Evolutionary conservation across 2,329 filamentous ascomycete species (phyloP).

Genomic region (Fusarium protoensiforme): DNA sequence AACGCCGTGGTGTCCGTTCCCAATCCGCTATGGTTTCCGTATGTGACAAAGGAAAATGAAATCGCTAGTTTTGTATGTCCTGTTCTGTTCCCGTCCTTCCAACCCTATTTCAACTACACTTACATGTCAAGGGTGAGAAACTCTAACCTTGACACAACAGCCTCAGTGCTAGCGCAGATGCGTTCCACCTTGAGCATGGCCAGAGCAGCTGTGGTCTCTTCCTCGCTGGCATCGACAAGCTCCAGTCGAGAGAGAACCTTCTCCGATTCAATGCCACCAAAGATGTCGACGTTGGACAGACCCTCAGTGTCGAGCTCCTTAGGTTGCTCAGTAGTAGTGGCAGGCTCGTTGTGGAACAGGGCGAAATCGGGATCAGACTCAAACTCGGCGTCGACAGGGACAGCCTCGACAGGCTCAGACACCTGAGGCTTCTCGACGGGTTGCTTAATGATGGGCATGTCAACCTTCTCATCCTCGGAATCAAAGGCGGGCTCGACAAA

Average conservation of each 20-base stretch:
- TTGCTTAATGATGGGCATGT: conserved; percentile 64
- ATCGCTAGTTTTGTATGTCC: conserved; percentile 38
- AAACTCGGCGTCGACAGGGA: conserved; percentile 63
- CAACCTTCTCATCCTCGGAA: conserved; percentile 65
- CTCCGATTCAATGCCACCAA: conserved; percentile 68
- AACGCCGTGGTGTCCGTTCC: conserved; percentile 37
- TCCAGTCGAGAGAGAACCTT: conserved; percentile 73
- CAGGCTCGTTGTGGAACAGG: conserved; percentile 63
- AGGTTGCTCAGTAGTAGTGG: conserved; percentile 39
- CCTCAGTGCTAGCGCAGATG: conserved; percentile 54
- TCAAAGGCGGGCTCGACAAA: conserved; percentile 59
- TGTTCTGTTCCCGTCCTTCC: conserved; percentile 3
- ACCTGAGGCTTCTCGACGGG: conserved; percentile 52
- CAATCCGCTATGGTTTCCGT: conserved; percentile 34
- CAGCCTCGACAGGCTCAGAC: conserved; percentile 42
- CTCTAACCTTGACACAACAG: conserved; percentile 51
- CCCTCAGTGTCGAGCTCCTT: conserved; percentile 57
- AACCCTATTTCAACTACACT: neutral
- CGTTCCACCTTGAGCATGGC: conserved; percentile 63
- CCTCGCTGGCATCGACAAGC: conserved; percentile 69
- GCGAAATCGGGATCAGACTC: conserved; percentile 72
- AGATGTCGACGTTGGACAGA: conserved; percentile 55
- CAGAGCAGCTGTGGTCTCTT: conserved; percentile 56
- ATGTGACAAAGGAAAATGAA: conserved; percentile 37
- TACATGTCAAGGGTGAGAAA: conserved; percentile 51